Evolutionary conservation across 1,284 basidiomycete species (phyloP).

Genomic region (Vanrija humicola): DNA sequence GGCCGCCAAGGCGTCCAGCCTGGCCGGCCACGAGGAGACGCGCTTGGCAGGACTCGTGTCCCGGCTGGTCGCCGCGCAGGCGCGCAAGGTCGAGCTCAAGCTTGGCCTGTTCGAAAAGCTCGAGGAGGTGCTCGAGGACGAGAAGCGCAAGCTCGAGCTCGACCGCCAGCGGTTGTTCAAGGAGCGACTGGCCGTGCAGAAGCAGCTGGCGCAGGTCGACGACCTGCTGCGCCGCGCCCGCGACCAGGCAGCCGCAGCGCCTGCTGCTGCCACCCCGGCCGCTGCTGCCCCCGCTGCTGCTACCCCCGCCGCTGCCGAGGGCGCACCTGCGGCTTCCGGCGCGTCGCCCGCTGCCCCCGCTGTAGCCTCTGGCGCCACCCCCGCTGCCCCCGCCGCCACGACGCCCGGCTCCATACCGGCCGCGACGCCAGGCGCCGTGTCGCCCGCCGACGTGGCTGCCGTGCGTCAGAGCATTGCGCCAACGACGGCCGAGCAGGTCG

Average conservation of each 20-base stretch:
- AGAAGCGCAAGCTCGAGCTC: conserved; percentile 52
- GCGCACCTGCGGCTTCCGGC: too few relatives aligned
- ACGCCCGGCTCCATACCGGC: too few relatives aligned
- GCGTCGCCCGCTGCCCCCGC: too few relatives aligned
- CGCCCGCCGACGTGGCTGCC: conserved; percentile 3
- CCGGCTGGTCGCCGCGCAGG: conserved; percentile 81
- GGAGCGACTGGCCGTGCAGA: conserved; percentile 39
- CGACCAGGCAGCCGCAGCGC: conserved; percentile 7
- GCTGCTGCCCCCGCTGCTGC: too few relatives aligned
- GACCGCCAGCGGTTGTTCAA: conserved; percentile 45
- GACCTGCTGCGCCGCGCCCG: conserved; percentile 35
- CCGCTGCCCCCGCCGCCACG: too few relatives aligned
- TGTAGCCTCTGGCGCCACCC: too few relatives aligned
- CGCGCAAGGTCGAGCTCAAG: conserved; percentile 91
- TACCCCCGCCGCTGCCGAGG: too few relatives aligned
- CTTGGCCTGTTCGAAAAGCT: conserved; percentile 86
- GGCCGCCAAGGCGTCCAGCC: conserved; percentile 73
- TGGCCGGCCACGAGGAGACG: conserved; percentile 80
- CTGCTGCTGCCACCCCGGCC: background rate
- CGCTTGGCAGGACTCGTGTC: conserved; percentile 78
- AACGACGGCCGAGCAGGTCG: conserved; percentile 12
- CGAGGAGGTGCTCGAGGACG: conserved; percentile 82
- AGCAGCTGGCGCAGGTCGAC: conserved; percentile 40
- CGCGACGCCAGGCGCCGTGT: background rate
- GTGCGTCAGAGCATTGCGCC: conserved; percentile 10